A percentile compares a stretch with the other conserved stretches of the same genome.
phyloP scores from a whole-genome alignment of 371 early-diverging fungal genomes.

The Conidiobolus incongruus region DNA sequence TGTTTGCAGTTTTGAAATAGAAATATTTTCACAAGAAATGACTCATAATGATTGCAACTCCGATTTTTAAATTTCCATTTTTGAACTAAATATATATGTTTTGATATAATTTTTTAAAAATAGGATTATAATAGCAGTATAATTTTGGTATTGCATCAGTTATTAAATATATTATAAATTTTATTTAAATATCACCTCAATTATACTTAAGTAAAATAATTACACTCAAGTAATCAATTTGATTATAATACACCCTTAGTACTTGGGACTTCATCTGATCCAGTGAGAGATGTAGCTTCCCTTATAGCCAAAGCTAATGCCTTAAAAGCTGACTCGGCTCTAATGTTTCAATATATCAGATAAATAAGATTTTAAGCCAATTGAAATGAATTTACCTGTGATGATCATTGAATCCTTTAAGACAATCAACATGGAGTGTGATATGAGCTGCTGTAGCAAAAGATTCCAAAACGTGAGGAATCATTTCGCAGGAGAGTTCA shows the following conservation, averaged over 20 bases:
- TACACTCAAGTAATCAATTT: too few species aligned
- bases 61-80: too few species aligned
- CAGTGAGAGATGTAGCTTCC: constrained; percentile 59
- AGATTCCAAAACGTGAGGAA: constrained; percentile 78
- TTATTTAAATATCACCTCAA: too few species aligned
- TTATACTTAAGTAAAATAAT: too few species aligned
- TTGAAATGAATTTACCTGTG: constrained; percentile 33
- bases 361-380: background rate
- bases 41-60: too few species aligned
- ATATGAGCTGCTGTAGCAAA: constrained; percentile 82
- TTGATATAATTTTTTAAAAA: too few species aligned
- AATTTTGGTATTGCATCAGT: too few species aligned
- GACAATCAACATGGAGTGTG: constrained; percentile 85
- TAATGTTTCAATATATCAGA: constrained; percentile 9
- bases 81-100: too few species aligned
- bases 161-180: too few species aligned
- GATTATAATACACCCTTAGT: constrained; percentile 76
- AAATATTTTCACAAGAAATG: too few species aligned
- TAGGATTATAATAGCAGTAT: too few species aligned
- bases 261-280: constrained; percentile 65
- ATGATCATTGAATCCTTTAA: constrained; percentile 85
- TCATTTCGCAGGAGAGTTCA: constrained; percentile 79
- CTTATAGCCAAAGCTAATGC: constrained; percentile 84
- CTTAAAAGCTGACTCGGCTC: constrained; percentile 90
- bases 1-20: too few species aligned